Evolutionary conservation across 108 stramenopile species (phyloP).

Genomic region (Nannochloropsis oceanica): DNA sequence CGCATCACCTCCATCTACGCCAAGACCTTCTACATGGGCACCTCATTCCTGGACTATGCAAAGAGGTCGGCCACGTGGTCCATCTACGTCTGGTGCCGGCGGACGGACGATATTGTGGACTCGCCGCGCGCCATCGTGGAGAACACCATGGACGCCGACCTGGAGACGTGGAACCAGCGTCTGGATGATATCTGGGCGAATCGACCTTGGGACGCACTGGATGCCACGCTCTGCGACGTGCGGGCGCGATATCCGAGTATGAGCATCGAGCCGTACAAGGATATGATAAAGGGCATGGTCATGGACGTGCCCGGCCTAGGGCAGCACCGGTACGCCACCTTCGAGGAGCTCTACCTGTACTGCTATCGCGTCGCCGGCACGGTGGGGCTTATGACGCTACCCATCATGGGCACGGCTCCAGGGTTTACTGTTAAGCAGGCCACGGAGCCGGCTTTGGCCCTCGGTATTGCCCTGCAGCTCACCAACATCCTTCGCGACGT

Average conservation of each 20-base stretch:
- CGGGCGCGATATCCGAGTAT: constrained; percentile 66
- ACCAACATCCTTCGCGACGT: constrained; percentile 96
- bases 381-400: constrained; percentile 88
- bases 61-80: constrained; percentile 71
- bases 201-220: constrained; percentile 72
- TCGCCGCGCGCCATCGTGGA: constrained; percentile 60
- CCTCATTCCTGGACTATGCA: constrained; percentile 54
- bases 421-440: constrained; percentile 62
- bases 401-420: constrained; percentile 68
- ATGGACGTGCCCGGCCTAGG: constrained; percentile 84
- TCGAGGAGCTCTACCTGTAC: constrained; percentile 84
- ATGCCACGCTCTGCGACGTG: constrained; percentile 70
- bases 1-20: constrained; percentile 83
- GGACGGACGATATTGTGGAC: constrained; percentile 95
- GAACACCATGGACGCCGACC: constrained; percentile 40
- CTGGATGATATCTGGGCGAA: constrained; percentile 41
- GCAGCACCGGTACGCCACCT: constrained; percentile 74
- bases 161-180: constrained; percentile 64
- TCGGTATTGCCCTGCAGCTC: constrained; percentile 94
- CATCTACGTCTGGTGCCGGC: constrained; percentile 90
- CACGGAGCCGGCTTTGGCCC: constrained; percentile 74
- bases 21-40: constrained; percentile 90
- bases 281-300: constrained; percentile 91
- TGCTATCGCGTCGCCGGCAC: constrained; percentile 95
- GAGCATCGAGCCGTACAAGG: constrained; percentile 68